Conservation (phyloP, 768 basidiomycete species). For the Boletus tylopilopsis region DNA sequence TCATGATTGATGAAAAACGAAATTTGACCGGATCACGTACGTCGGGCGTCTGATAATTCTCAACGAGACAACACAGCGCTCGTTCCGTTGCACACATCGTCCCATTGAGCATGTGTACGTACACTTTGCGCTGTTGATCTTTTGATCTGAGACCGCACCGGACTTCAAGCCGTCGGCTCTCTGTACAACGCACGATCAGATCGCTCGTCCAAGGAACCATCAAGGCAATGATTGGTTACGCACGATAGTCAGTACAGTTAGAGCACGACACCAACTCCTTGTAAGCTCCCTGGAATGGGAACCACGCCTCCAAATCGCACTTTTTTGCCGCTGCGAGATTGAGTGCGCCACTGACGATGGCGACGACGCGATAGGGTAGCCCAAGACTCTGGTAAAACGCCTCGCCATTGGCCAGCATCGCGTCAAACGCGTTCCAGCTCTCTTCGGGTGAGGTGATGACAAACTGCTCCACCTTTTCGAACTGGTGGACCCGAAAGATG, state of each 20-base stretch:
- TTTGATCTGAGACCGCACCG: conserved; percentile 89
- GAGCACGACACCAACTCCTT: conserved; percentile 98
- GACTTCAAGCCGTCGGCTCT: conserved; percentile 90
- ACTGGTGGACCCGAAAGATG: conserved; percentile 99
- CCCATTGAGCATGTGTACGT: conserved; percentile 99
- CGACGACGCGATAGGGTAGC: conserved; percentile 87
- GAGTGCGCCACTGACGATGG: conserved; percentile 93
- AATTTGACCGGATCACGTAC: conserved; percentile 39
- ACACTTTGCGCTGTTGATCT: conserved; percentile 87
- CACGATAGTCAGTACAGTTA: conserved; percentile 99
- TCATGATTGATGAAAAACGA: background rate
- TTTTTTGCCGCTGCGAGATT: conserved; percentile 98
- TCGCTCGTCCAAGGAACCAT: too few species aligned
- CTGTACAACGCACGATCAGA: conserved; percentile 37
- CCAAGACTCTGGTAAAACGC: conserved; percentile 96
- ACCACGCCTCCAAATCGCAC: conserved; percentile 98
- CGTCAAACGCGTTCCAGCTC: conserved; percentile 91
- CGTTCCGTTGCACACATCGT: conserved; percentile 97
- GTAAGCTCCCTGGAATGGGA: conserved; percentile 94
- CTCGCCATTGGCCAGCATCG: conserved; percentile 86
- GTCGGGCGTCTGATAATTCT: conserved; percentile 96
- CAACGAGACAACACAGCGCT: conserved; percentile 94
- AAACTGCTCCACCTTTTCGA: conserved; percentile 99
- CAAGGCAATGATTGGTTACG: conserved; percentile 32
- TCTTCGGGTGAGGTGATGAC: conserved; percentile 91